Evolutionary conservation across 2,329 filamentous ascomycete genomes (phyloP).

Genomic region (Aspergillus amoenus): DNA sequence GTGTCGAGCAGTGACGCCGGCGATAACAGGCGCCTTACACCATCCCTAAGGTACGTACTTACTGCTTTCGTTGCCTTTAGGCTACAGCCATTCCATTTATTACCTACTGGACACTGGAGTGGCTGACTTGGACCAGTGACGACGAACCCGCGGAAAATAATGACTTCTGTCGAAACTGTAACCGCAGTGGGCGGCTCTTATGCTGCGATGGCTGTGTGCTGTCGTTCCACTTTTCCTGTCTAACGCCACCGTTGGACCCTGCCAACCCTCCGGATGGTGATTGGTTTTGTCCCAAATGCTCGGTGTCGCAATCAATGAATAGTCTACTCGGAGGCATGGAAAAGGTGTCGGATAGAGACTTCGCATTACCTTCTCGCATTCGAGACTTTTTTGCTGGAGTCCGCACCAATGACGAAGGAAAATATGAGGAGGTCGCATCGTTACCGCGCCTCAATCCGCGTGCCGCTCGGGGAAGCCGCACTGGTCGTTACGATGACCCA

Average conservation of each 20-base stretch:
- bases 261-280: constrained; percentile 64
- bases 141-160: constrained; percentile 64
- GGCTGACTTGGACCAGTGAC: constrained; percentile 21
- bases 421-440: constrained; percentile 69
- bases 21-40: constrained; percentile 24
- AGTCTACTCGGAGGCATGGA: constrained; percentile 65
- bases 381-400: constrained; percentile 80
- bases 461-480: constrained; percentile 18
- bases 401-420: constrained; percentile 70
- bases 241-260: constrained; percentile 73
- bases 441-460: constrained; percentile 26
- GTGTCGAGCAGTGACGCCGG: constrained; percentile 24
- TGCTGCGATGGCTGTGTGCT: constrained; percentile 92
- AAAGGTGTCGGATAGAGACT: constrained; percentile 69
- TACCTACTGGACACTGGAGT: background rate
- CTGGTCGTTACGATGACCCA: constrained; percentile 29
- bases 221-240: constrained; percentile 86
- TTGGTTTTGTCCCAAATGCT: constrained; percentile 75
- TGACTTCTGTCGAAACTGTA: constrained; percentile 85
- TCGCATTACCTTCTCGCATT: constrained; percentile 68
- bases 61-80: background rate
- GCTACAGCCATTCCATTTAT: background rate
- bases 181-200: constrained; percentile 77
- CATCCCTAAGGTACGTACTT: constrained; percentile 14
- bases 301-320: constrained; percentile 59